A percentile compares a stretch with the other conserved stretches of the same genome.
phyloP scores from a whole-genome alignment of 345 rosid genomes.

The Lumnitzera littorea region DNA sequence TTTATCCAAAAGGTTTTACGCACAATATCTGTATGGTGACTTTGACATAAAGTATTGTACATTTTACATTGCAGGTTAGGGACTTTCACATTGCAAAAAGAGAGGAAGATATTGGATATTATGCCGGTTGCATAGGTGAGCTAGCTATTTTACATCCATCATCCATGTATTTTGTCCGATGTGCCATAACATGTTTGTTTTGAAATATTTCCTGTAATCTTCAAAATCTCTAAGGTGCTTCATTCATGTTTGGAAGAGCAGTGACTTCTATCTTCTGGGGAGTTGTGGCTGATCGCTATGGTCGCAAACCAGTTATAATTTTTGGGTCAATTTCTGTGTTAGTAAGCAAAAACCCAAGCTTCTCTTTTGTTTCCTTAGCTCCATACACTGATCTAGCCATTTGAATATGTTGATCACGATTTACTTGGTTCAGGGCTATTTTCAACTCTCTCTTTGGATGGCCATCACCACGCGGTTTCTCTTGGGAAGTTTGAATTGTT shows the following conservation, averaged over 20 bases:
- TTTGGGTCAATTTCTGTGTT: slow-evolving; percentile 66
- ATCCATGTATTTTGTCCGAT: background rate
- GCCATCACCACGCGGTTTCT: slow-evolving; percentile 76
- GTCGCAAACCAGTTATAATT: slow-evolving; percentile 81
- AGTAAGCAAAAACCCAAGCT: slow-evolving; percentile 19
- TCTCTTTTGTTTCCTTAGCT: background rate
- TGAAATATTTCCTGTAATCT: background rate
- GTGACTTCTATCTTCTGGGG: slow-evolving; percentile 89
- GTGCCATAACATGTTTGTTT: background rate
- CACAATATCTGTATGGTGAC: too few species aligned
- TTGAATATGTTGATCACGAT: background rate
- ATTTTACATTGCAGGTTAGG: slow-evolving; percentile 32
- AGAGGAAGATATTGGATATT: slow-evolving; percentile 88
- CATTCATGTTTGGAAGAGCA: slow-evolving; percentile 90
- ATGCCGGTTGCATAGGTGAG: slow-evolving; percentile 89
- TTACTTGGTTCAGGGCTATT: slow-evolving; percentile 50
- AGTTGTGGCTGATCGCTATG: slow-evolving; percentile 81
- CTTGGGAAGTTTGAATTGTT: slow-evolving; percentile 82
- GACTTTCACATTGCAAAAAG: slow-evolving; percentile 65
- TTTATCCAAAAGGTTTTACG: too few species aligned
- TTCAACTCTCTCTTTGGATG: slow-evolving; percentile 97
- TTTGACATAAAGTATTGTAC: background rate
- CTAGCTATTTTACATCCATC: background rate
- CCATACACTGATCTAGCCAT: background rate
- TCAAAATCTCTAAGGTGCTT: slow-evolving; percentile 41